Percentiles rank a stretch among this genome's conserved stretches.
These are phyloP conservation scores for Apiospora rasikravindrae DNA, from an alignment of 2,329 filamentous ascomycete genomes.

Conservation along the genomic window DNA sequence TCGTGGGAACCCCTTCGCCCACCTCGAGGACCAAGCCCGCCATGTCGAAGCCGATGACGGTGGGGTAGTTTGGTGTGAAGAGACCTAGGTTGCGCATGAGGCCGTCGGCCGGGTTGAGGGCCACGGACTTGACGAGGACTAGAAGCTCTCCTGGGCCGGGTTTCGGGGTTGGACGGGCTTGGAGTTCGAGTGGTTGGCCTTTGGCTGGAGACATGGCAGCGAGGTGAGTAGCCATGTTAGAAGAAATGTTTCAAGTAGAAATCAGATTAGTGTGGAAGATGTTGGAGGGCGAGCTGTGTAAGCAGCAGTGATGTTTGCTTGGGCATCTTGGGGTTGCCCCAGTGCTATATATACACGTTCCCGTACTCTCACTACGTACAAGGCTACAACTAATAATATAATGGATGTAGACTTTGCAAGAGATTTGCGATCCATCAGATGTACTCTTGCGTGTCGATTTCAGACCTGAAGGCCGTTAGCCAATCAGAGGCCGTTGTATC, in stretches of 20 bases:
- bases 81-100: conserved; percentile 49
- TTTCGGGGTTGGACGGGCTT: conserved; percentile 46
- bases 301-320: no score
- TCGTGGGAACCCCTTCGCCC: conserved; percentile 44
- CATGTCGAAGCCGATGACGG: conserved; percentile 49
- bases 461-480: conserved; percentile 15
- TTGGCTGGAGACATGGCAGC: conserved; percentile 44
- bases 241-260: no score
- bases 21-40: conserved; percentile 48
- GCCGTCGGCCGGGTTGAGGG: conserved; percentile 53
- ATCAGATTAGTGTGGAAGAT: no score
- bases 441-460: background rate
- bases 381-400: background rate
- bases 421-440: background rate
- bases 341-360: background rate
- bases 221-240: conserved; percentile 44
- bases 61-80: conserved; percentile 46
- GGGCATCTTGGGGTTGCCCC: background rate
- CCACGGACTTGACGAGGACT: conserved; percentile 52
- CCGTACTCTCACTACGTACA: no score
- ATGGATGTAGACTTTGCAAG: background rate
- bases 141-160: conserved; percentile 53
- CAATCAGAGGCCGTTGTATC: conserved; percentile 26
- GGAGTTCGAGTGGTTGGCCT: conserved; percentile 44
- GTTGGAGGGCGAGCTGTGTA: no score